Conservation (phyloP, 176 grass and related monocot species). For the Secale cereale region DNA sequence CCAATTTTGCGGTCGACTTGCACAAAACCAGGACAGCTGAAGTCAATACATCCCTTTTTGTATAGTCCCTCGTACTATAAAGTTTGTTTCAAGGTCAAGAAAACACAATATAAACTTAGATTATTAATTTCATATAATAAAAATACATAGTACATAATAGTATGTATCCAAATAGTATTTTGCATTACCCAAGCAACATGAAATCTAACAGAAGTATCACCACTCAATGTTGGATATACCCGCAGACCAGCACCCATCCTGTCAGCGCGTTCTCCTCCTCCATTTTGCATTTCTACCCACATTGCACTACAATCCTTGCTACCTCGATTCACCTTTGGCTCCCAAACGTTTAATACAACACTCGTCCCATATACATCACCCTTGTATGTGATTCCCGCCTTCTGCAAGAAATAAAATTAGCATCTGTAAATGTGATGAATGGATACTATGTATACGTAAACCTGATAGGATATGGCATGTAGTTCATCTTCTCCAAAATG, state of each 20-base stretch:
- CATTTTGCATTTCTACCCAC: background rate
- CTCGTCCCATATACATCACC: background rate
- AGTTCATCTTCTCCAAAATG: background rate
- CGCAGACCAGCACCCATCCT: background rate
- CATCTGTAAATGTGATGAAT: background rate
- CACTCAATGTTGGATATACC: conserved; percentile 12
- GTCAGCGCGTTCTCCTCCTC: background rate
- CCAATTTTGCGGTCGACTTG: conserved; percentile 1
- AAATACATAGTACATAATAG: background rate
- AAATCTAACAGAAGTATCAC: background rate
- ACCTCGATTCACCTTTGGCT: background rate
- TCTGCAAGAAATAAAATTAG: background rate
- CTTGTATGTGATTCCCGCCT: background rate
- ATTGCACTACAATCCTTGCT: background rate
- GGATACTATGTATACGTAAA: background rate
- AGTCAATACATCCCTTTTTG: background rate
- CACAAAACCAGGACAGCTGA: conserved; percentile 27
- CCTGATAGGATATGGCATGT: background rate
- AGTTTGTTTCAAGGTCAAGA: background rate
- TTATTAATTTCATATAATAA: background rate
- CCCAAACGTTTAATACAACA: background rate
- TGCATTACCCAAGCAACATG: conserved; percentile 20
- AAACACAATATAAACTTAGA: background rate
- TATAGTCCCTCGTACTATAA: background rate
- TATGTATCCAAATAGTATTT: background rate